Evolutionary conservation across 148 eudicot species (phyloP).

Genomic region (Camellia lanceoleosa): DNA sequence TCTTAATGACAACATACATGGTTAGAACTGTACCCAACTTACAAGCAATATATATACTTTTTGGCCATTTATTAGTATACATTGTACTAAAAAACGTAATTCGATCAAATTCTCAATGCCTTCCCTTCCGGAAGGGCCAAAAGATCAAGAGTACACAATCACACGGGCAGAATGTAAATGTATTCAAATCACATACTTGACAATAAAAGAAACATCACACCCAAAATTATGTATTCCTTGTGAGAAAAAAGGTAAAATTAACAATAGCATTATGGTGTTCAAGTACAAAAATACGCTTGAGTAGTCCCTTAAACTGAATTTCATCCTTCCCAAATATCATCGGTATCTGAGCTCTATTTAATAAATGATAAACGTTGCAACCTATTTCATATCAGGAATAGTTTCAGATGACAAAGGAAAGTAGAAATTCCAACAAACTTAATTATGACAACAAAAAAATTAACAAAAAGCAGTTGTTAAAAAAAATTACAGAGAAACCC

Average conservation of each 20-base stretch:
- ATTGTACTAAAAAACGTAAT: no score
- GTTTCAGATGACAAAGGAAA: not conserved
- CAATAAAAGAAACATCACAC: not conserved
- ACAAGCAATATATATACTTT: no score
- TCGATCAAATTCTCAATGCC: no score
- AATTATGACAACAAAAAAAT: not conserved
- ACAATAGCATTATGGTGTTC: not conserved
- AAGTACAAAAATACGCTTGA: not conserved
- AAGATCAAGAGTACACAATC: no score
- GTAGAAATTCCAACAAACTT: not conserved
- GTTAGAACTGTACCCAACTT: no score
- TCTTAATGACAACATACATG: no score
- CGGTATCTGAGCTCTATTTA: not conserved
- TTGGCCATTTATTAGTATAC: no score
- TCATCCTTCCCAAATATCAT: not conserved
- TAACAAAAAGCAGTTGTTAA: not conserved
- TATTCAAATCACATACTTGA: not conserved
- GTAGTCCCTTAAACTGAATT: not conserved
- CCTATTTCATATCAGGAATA: not conserved
- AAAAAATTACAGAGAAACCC: slow-evolving; percentile 18
- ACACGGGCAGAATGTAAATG: not conserved
- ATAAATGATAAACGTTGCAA: not conserved
- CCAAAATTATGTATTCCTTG: not conserved
- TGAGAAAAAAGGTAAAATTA: not conserved
- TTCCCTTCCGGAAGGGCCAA: no score